phyloP scores from a whole-genome alignment of 139 green algal genomes.

The Volvox africanus region DNA sequence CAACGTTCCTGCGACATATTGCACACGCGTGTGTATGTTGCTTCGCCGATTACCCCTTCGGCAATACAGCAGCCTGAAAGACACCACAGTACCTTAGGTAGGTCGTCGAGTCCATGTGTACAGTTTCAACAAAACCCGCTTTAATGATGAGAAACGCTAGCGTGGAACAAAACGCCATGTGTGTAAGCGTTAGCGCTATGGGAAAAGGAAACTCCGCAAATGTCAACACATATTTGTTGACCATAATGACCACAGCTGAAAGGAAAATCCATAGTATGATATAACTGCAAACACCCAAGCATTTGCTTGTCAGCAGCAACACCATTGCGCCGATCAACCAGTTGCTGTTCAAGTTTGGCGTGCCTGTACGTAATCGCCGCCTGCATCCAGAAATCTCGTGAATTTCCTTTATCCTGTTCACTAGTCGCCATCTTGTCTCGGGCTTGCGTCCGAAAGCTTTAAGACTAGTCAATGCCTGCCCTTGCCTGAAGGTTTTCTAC shows the following conservation, averaged over 20 bases:
- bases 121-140: slow-evolving; percentile 35
- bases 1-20: slow-evolving; percentile 15
- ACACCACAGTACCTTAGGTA: slow-evolving; percentile 46
- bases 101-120: slow-evolving; percentile 45
- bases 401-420: background rate
- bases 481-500: too few relatives aligned
- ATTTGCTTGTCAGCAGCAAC: background rate
- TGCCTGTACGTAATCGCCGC: slow-evolving; percentile 33
- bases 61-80: background rate
- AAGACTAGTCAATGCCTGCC: too few relatives aligned
- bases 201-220: slow-evolving; percentile 75
- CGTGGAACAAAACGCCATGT: slow-evolving; percentile 69
- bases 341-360: background rate
- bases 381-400: slow-evolving; percentile 18
- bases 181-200: slow-evolving; percentile 70
- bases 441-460: background rate
- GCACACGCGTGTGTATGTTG: too few relatives aligned
- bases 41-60: too few relatives aligned
- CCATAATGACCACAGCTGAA: slow-evolving; percentile 69
- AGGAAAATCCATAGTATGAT: slow-evolving; percentile 66
- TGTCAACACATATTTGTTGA: slow-evolving; percentile 83
- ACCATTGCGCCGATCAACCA: background rate
- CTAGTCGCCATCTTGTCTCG: slow-evolving; percentile 12
- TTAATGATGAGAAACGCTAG: slow-evolving; percentile 56
- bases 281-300: slow-evolving; percentile 36